Evolutionary conservation across 2,329 filamentous ascomycete genomes (phyloP).

Genomic region (Clarireedia hainanense): DNA sequence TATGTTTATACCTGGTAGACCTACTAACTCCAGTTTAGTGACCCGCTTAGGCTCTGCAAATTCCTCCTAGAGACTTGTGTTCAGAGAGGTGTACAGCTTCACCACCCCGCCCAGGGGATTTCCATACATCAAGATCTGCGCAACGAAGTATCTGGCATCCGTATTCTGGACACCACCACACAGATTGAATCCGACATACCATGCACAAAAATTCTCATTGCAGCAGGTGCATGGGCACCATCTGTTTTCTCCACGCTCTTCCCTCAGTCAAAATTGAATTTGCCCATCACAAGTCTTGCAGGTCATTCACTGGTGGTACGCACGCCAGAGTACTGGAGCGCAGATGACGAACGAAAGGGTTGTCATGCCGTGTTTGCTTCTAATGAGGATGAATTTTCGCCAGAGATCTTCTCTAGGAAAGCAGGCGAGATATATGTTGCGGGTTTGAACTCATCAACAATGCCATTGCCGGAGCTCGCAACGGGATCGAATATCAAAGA

Average conservation of each 20-base stretch:
- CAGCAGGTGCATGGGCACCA: constrained; percentile 65
- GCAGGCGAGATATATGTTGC: constrained; percentile 66
- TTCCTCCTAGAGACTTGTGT: constrained; percentile 54
- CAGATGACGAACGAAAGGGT: constrained; percentile 35
- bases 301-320: constrained; percentile 65
- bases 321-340: constrained; percentile 44
- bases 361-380: constrained; percentile 63
- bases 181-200: constrained; percentile 45
- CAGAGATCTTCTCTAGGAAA: constrained; percentile 62
- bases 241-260: constrained; percentile 60
- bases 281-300: constrained; percentile 56
- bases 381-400: constrained; percentile 42
- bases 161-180: constrained; percentile 38
- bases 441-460: constrained; percentile 55
- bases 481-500: constrained; percentile 41
- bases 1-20: too few species aligned
- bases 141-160: constrained; percentile 44
- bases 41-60: constrained; percentile 57
- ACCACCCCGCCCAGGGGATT: constrained; percentile 54
- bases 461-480: constrained; percentile 52
- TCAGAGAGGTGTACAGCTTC: constrained; percentile 54
- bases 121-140: constrained; percentile 43
- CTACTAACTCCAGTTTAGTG: constrained; percentile 33
- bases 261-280: constrained; percentile 39
- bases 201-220: constrained; percentile 57